Percentiles rank a stretch among this genome's conserved stretches.
phyloP scores from a whole-genome alignment of 1,284 basidiomycete species.

The Trichosporon sp. region DNA sequence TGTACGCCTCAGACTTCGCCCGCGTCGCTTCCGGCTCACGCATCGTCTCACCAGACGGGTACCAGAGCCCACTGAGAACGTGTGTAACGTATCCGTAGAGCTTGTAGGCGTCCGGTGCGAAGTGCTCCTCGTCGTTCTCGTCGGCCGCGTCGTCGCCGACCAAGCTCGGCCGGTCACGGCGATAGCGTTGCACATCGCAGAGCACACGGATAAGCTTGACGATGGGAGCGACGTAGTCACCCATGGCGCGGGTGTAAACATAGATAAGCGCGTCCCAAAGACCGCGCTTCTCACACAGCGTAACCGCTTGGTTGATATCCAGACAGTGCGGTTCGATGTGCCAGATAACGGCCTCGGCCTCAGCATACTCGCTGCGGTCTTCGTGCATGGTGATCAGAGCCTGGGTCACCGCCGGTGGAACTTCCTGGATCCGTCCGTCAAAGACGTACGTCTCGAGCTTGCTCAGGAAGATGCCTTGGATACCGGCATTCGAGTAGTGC shows the following conservation, averaged over 20 bases:
- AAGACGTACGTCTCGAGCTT: slow-evolving; percentile 83
- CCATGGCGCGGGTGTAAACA: slow-evolving; percentile 81
- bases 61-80: slow-evolving; percentile 75
- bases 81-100: slow-evolving; percentile 87
- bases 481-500: slow-evolving; percentile 77
- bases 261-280: slow-evolving; percentile 94
- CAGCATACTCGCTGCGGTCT: slow-evolving; percentile 64
- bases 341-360: slow-evolving; percentile 88
- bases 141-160: slow-evolving; percentile 26
- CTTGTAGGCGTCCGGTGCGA: slow-evolving; percentile 78
- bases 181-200: slow-evolving; percentile 59
- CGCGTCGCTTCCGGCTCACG: slow-evolving; percentile 59
- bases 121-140: slow-evolving; percentile 55
- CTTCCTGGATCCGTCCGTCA: slow-evolving; percentile 62
- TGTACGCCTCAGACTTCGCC: slow-evolving; percentile 70
- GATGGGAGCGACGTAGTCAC: slow-evolving; percentile 83
- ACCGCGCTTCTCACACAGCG: slow-evolving; percentile 71
- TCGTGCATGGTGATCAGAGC: slow-evolving; percentile 74
- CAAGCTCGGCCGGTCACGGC: slow-evolving; percentile 42
- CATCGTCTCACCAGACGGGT: slow-evolving; percentile 76
- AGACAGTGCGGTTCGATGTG: slow-evolving; percentile 86
- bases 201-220: slow-evolving; percentile 78
- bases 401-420: slow-evolving; percentile 85
- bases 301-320: slow-evolving; percentile 90
- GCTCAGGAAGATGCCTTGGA: slow-evolving; percentile 78